Evolutionary conservation across 2,329 filamentous ascomycete genomes (phyloP).

Genomic region (Sphaerulina populicola): DNA sequence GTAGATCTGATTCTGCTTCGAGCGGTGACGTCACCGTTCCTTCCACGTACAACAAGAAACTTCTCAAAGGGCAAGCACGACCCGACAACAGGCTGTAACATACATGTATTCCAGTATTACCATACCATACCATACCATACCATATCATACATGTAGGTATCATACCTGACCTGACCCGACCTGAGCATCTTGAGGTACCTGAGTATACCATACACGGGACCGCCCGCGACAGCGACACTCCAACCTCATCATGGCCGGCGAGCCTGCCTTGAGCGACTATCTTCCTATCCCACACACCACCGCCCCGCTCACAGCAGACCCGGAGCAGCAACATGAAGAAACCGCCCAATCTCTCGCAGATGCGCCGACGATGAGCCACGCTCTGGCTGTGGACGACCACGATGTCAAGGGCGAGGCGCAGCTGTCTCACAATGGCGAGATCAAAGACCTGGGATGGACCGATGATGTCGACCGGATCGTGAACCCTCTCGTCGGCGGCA

Average conservation of each 20-base stretch:
- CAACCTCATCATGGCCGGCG: conserved; percentile 8
- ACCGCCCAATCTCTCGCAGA: conserved; percentile 32
- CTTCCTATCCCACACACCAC: conserved; percentile 31
- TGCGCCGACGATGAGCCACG: conserved; percentile 42
- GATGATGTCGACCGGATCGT: conserved; percentile 50
- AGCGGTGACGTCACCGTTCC: too few relatives aligned
- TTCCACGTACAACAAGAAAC: too few relatives aligned
- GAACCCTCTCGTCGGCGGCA: conserved; percentile 55
- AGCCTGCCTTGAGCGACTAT: conserved; percentile 21
- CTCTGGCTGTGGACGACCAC: conserved; percentile 40
- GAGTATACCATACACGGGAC: neutral
- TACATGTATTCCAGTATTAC: too few relatives aligned
- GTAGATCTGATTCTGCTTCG: too few relatives aligned
- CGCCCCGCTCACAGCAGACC: conserved; percentile 26
- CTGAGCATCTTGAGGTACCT: too few relatives aligned
- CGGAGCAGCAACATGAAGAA: conserved; percentile 25
- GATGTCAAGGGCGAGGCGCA: conserved; percentile 43
- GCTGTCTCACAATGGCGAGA: conserved; percentile 42
- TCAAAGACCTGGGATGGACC: conserved; percentile 63
- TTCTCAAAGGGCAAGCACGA: too few relatives aligned
- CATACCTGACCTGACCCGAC: too few relatives aligned
- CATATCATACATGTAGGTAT: too few relatives aligned
- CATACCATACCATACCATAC: too few relatives aligned
- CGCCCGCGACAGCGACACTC: neutral
- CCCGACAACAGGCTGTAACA: too few relatives aligned